These are phyloP conservation scores for Zygoascus sp. DNA, from an alignment of 1,139 yeast species.

Conservation along the genomic window DNA sequence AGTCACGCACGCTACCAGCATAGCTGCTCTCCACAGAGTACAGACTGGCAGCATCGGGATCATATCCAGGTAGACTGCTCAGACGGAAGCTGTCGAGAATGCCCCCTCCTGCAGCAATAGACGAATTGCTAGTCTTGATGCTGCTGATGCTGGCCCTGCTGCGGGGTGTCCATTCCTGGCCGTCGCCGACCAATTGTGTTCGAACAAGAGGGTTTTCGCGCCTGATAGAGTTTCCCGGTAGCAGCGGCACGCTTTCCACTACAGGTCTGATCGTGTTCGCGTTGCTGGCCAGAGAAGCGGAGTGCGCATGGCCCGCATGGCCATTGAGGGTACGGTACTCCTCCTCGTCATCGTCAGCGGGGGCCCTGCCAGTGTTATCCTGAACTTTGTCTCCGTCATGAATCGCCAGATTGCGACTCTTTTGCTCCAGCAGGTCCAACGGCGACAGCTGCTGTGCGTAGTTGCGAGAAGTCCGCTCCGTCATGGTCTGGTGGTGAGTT, in stretches of 20 bases:
- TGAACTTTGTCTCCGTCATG: too few species aligned
- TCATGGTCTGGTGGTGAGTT: background rate
- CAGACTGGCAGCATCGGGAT: constrained; percentile 12
- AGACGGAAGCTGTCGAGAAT: constrained; percentile 31
- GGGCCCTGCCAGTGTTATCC: too few species aligned
- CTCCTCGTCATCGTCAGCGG: background rate
- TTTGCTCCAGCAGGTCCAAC: constrained; percentile 30
- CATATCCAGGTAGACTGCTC: constrained; percentile 17
- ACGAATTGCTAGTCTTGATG: constrained; percentile 13
- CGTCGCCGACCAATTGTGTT: constrained; percentile 8
- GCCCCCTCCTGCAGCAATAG: constrained; percentile 22
- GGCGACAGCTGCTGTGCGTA: constrained; percentile 28
- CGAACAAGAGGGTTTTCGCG: constrained; percentile 3
- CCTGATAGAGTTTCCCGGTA: background rate
- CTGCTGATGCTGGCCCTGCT: constrained; percentile 18
- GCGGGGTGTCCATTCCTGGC: constrained; percentile 18
- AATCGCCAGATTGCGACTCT: constrained; percentile 29
- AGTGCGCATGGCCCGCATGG: background rate
- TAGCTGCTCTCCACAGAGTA: constrained; percentile 8
- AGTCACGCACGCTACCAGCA: background rate
- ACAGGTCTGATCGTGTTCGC: constrained; percentile 7
- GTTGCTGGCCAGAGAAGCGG: background rate
- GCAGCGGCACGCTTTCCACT: background rate
- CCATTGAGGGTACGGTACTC: background rate
- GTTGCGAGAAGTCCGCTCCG: background rate